Evolutionary conservation across 73 alveolate genomes (phyloP).

Genomic region (Symbiodinium natans): DNA sequence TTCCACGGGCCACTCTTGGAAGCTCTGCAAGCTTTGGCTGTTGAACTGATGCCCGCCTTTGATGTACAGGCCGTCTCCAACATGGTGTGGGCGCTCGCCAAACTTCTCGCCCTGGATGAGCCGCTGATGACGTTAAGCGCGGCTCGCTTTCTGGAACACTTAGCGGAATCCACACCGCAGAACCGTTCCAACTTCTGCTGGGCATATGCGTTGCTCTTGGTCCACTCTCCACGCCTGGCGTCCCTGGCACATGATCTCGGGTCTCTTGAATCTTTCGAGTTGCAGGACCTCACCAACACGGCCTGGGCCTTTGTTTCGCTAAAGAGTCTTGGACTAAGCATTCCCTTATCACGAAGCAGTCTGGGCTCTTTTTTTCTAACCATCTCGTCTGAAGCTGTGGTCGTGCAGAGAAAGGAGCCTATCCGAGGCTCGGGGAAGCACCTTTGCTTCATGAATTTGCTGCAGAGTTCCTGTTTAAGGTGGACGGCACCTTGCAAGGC

Average conservation of each 20-base stretch:
- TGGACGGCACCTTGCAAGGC: neutral
- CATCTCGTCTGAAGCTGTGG: no score
- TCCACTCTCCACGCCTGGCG: neutral
- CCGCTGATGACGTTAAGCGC: neutral
- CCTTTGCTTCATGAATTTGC: neutral
- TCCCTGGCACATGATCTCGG: neutral
- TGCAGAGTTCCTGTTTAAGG: neutral
- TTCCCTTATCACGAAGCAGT: neutral
- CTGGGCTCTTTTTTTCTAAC: no score
- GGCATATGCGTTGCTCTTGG: neutral
- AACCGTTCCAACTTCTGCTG: slow-evolving; percentile 31
- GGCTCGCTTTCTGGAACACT: neutral
- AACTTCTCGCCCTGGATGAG: neutral
- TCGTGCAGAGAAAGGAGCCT: no score
- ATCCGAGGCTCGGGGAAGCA: no score
- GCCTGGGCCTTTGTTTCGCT: neutral
- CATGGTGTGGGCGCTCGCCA: neutral
- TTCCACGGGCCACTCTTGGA: neutral
- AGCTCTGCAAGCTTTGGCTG: neutral
- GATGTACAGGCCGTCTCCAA: neutral
- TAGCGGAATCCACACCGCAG: neutral
- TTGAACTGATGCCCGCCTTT: neutral
- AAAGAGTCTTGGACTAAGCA: neutral
- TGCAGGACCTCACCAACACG: slow-evolving; percentile 16
- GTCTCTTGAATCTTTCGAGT: neutral